Evolutionary conservation across 805 yeast genomes (phyloP), one percentile per base, ranked within the genome.

Genomic region (Myxozyma mucilagina): DNA sequence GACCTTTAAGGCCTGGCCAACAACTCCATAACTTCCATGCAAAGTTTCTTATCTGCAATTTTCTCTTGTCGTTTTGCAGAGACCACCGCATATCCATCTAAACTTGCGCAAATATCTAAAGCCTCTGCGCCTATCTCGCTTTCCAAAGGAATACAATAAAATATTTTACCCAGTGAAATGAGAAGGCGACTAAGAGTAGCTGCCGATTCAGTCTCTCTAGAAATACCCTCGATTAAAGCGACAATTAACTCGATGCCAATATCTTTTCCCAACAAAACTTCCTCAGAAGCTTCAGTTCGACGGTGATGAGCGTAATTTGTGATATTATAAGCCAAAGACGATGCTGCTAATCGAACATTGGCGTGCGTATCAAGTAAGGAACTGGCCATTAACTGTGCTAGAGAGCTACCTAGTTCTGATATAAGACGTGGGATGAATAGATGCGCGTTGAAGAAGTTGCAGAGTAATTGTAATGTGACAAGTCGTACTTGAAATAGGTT

Each of bases 291-390:
- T 9, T 39, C 42, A 11, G 59, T 47, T 3, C 69, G 57, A 14
- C 47, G 47, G 2, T 24, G 34, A 44, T 60, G 67, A 14, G 50
- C 59, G 49, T 43, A 56, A 4, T 60, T 63, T 4, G 63, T 50
- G 24, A 67, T 43, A 48, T 67, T 67, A 48, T 57, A 67, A n/a
- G 64, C 65, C 14, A 67, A 48, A 11, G 64, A 48, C 14, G 68
- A 61, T 8, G 69, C 69, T 18, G 69, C 69, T 6, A 64, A 32
- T 2, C 68, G 53, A 9, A 65, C 68, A 36, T 67, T 67, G 14
- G 56, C 24, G 42, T 65, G 64, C 13, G 18, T 42, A 41, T 63
- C 65, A 16, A 67, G 59, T 29, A 67, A 35, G 13, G 62, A 53
- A 6, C 48, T 56, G 14, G 62, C 54, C 4, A 50, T 48, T 7